A percentile compares a stretch with the other conserved stretches of the same genome.
Evolutionary conservation across 345 rosid genomes (phyloP).

Genomic region (Gossypium ekmanianum): DNA sequence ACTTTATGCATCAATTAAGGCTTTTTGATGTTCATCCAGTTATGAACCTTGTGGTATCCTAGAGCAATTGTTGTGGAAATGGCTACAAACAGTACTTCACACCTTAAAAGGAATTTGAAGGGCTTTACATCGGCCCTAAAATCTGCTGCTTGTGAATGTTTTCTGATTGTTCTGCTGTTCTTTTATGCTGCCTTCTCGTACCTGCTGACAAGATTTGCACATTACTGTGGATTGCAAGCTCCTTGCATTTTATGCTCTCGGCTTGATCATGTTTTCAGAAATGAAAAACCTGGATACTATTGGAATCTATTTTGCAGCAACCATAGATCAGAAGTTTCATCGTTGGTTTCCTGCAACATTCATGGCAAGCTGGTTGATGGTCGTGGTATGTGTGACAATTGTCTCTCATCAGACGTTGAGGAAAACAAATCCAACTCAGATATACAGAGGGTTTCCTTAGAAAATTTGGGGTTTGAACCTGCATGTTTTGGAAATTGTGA

Average conservation of each 20-base stretch:
- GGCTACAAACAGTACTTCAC: constrained; percentile 29
- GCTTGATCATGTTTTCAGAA: constrained; percentile 52
- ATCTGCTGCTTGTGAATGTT: constrained; percentile 64
- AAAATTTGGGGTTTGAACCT: constrained; percentile 43
- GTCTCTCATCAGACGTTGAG: constrained; percentile 58
- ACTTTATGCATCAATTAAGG: constrained; percentile 15
- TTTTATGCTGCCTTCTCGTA: constrained; percentile 55
- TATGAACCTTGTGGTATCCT: constrained; percentile 20
- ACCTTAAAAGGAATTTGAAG: constrained; percentile 23
- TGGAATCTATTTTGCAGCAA: constrained; percentile 50
- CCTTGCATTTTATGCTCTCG: constrained; percentile 77
- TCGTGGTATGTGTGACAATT: constrained; percentile 53
- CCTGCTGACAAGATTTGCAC: constrained; percentile 57
- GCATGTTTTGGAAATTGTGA: constrained; percentile 15
- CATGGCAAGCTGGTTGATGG: constrained; percentile 62
- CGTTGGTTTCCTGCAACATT: constrained; percentile 50
- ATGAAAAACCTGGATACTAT: constrained; percentile 41
- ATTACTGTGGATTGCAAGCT: constrained; percentile 47
- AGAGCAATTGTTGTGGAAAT: constrained; percentile 26
- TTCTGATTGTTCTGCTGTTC: constrained; percentile 57
- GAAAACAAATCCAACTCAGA: constrained; percentile 47
- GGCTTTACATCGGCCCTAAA: constrained; percentile 36
- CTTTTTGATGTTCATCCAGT: constrained; percentile 9
- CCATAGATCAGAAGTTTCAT: constrained; percentile 65
- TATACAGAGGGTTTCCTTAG: constrained; percentile 39